Evolutionary conservation across 768 basidiomycete genomes (phyloP).

Genomic region (Tulasnella sp.): DNA sequence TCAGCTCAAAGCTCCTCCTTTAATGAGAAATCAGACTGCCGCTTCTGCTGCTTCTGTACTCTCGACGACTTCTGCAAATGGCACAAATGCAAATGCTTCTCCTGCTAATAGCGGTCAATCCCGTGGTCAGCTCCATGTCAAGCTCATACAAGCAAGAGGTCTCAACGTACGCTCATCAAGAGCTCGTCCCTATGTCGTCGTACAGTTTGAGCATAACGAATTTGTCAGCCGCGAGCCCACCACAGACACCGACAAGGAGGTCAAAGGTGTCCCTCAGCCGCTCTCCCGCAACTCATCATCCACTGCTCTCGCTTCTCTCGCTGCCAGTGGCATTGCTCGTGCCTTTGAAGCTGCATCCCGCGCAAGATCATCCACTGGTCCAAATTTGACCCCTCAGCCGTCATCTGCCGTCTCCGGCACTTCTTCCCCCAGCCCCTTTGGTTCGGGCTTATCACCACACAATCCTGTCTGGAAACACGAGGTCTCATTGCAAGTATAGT

Average conservation of each 20-base stretch:
- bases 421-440: slow-evolving; percentile 17
- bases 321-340: slow-evolving; percentile 30
- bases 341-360: slow-evolving; percentile 25
- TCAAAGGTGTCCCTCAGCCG: slow-evolving; percentile 60
- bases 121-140: slow-evolving; percentile 72
- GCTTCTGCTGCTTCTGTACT: slow-evolving; percentile 3
- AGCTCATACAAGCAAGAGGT: slow-evolving; percentile 80
- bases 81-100: slow-evolving; percentile 5
- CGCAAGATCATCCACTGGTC: slow-evolving; percentile 24
- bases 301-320: slow-evolving; percentile 53
- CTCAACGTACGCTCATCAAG: slow-evolving; percentile 56
- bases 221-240: slow-evolving; percentile 88
- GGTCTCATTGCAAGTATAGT: slow-evolving; percentile 86
- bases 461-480: slow-evolving; percentile 99
- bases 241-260: slow-evolving; percentile 74
- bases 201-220: slow-evolving; percentile 98
- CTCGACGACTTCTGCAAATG: neutral
- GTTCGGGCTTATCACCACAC: slow-evolving; percentile 31
- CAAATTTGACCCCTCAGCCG: slow-evolving; percentile 1
- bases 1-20: slow-evolving; percentile 47
- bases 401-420: neutral
- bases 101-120: slow-evolving; percentile 6
- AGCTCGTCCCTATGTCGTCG: slow-evolving; percentile 84
- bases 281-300: slow-evolving; percentile 46
- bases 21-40: slow-evolving; percentile 23